phyloP scores from a whole-genome alignment of 345 rosid species.

The Passiflora organensis region DNA sequence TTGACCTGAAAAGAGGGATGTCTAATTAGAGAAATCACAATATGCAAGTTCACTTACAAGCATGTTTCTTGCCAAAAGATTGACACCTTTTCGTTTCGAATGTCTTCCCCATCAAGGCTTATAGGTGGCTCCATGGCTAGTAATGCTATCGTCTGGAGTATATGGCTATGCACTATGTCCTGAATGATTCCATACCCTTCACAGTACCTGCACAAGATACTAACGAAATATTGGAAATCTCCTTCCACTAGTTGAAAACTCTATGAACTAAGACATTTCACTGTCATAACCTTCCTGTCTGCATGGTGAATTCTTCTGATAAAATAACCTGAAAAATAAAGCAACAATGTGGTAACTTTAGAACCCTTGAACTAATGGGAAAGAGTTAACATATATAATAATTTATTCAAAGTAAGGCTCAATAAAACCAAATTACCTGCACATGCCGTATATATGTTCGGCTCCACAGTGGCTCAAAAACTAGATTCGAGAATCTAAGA shows the following conservation, averaged over 20 bases:
- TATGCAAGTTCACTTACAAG: not conserved
- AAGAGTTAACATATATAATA: not conserved
- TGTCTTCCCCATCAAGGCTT: constrained; percentile 78
- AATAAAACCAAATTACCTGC: constrained; percentile 35
- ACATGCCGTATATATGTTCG: constrained; percentile 55
- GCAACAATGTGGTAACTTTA: constrained; percentile 16
- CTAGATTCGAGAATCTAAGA: constrained; percentile 65
- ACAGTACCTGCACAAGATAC: constrained; percentile 44
- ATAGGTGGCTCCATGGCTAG: constrained; percentile 85
- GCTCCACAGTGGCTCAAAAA: constrained; percentile 77
- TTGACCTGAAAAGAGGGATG: constrained; percentile 49
- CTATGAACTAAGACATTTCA: not conserved
- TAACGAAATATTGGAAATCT: not conserved
- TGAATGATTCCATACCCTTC: constrained; percentile 77
- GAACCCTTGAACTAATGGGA: not conserved
- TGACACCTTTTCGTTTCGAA: constrained; percentile 67
- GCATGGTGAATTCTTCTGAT: constrained; percentile 48
- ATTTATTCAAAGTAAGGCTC: not conserved
- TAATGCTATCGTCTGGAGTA: constrained; percentile 67
- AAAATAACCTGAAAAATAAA: constrained; percentile 48
- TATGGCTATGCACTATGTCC: constrained; percentile 68
- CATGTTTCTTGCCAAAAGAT: not conserved
- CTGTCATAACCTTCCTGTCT: constrained; percentile 39
- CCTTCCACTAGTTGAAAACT: constrained; percentile 10
- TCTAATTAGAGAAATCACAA: not conserved